Percentiles rank a stretch among this genome's conserved stretches.
phyloP scores from a whole-genome alignment of 2,329 filamentous ascomycete species.

The Cucurbitaria berberidis region DNA sequence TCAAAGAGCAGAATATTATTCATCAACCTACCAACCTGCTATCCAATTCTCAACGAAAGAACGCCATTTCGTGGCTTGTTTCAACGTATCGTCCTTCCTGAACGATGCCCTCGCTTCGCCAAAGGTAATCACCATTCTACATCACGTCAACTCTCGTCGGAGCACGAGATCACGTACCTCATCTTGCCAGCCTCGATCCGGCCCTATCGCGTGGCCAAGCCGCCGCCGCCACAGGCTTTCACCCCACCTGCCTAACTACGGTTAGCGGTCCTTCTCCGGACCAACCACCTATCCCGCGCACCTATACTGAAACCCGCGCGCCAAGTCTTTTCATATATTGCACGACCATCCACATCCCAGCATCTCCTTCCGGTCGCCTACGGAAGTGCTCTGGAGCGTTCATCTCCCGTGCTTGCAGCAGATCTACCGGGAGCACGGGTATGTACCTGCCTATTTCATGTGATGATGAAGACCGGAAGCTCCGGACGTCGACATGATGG shows the following conservation, averaged over 20 bases:
- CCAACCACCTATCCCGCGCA: slow-evolving; percentile 21
- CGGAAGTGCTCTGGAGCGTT: slow-evolving; percentile 17
- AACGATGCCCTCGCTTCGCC: slow-evolving; percentile 21
- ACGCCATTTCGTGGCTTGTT: neutral
- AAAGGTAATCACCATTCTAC: slow-evolving; percentile 7
- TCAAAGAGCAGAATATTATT: neutral
- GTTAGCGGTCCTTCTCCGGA: slow-evolving; percentile 15
- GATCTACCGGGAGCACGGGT: slow-evolving; percentile 11
- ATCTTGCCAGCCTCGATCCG: slow-evolving; percentile 14
- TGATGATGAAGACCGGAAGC: slow-evolving; percentile 8
- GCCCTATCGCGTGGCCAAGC: slow-evolving; percentile 23
- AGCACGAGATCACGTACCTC: slow-evolving; percentile 17
- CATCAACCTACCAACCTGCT: neutral
- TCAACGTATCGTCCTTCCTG: slow-evolving; percentile 23
- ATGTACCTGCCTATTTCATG: slow-evolving; percentile 34
- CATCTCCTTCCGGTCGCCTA: slow-evolving; percentile 7
- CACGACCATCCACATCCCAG: slow-evolving; percentile 28
- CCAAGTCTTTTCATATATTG: slow-evolving; percentile 39
- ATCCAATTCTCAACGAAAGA: neutral
- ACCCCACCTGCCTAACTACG: slow-evolving; percentile 21
- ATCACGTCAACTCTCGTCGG: slow-evolving; percentile 16
- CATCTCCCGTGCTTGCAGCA: slow-evolving; percentile 31
- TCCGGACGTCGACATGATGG: slow-evolving; percentile 22
- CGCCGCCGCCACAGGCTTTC: slow-evolving; percentile 9
- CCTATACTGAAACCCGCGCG: slow-evolving; percentile 8